phyloP scores from a whole-genome alignment of 2,329 filamentous ascomycete species.

The Calonectria pseudoreteaudii region DNA sequence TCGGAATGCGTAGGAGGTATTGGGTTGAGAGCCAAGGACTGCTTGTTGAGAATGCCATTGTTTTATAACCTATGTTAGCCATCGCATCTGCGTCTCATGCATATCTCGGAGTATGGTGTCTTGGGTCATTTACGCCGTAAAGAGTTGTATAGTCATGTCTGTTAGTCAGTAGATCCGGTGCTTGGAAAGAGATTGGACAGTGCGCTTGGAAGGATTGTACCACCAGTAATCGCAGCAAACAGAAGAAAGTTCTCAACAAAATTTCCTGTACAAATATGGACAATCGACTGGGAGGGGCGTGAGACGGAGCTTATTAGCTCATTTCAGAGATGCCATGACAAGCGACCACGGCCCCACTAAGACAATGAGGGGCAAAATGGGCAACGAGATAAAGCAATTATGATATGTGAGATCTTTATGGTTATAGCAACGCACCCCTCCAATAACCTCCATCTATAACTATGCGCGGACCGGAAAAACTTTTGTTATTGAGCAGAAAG shows the following conservation, averaged over 20 bases:
- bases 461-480: conserved; percentile 37
- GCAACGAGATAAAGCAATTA: conserved; percentile 24
- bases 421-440: conserved; percentile 40
- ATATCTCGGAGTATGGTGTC: conserved; percentile 38
- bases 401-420: conserved; percentile 41
- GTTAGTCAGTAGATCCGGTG: not conserved
- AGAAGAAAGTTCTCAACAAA: not conserved
- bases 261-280: not conserved
- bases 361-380: conserved; percentile 4
- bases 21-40: conserved; percentile 84
- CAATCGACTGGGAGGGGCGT: not conserved
- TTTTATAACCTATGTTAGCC: conserved; percentile 52
- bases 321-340: conserved; percentile 4
- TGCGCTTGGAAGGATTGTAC: not conserved
- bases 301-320: not conserved
- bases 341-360: not conserved
- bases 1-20: conserved; percentile 84
- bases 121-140: conserved; percentile 17
- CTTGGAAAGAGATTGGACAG: not conserved
- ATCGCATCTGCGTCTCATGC: conserved; percentile 22
- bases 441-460: conserved; percentile 40
- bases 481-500: conserved; percentile 42
- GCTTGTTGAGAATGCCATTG: conserved; percentile 81
- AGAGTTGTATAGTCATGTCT: not conserved
- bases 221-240: not conserved